These are phyloP conservation scores for Prototheca wickerhamii DNA, from an alignment of 163 green algal species.

Conservation along the genomic window DNA sequence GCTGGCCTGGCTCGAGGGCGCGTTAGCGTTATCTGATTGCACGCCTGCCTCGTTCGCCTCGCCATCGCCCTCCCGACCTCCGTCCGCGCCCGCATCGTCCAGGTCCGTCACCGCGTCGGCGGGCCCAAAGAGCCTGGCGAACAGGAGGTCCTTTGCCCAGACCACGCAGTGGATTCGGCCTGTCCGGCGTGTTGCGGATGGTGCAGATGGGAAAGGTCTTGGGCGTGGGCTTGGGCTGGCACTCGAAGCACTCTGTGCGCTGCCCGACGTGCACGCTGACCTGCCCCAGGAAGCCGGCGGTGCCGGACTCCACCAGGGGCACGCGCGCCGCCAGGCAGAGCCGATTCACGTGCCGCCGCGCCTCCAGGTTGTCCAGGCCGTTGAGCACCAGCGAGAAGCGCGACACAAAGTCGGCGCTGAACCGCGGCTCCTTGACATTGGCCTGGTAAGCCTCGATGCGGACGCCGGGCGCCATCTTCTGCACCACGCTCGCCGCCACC, in stretches of 20 bases:
- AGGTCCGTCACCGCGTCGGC: slow-evolving; percentile 49
- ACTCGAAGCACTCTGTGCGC: slow-evolving; percentile 92
- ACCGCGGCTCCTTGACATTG: slow-evolving; percentile 81
- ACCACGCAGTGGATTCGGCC: slow-evolving; percentile 97
- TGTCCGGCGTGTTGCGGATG: slow-evolving; percentile 95
- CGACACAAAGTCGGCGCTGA: slow-evolving; percentile 82
- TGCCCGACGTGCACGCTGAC: slow-evolving; percentile 70
- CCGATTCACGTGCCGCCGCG: slow-evolving; percentile 92
- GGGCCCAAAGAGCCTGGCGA: slow-evolving; percentile 81
- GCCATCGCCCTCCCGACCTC: slow-evolving; percentile 2
- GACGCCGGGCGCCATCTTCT: slow-evolving; percentile 37
- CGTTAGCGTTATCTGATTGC: too few species aligned
- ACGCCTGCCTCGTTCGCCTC: too few species aligned
- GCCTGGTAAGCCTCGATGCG: slow-evolving; percentile 44
- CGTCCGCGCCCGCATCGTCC: slow-evolving; percentile 33
- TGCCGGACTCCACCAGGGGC: slow-evolving; percentile 91
- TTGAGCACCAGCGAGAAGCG: slow-evolving; percentile 93
- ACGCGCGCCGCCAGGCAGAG: slow-evolving; percentile 78
- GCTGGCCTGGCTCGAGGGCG: too few species aligned
- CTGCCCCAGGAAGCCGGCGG: slow-evolving; percentile 84
- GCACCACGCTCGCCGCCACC: slow-evolving; percentile 65
- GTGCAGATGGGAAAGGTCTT: slow-evolving; percentile 96
- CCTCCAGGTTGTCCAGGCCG: slow-evolving; percentile 95
- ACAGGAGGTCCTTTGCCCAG: slow-evolving; percentile 97
- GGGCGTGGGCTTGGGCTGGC: slow-evolving; percentile 65